Conservation (phyloP, 2,329 filamentous ascomycete genomes). For the Lithohypha guttulata region DNA sequence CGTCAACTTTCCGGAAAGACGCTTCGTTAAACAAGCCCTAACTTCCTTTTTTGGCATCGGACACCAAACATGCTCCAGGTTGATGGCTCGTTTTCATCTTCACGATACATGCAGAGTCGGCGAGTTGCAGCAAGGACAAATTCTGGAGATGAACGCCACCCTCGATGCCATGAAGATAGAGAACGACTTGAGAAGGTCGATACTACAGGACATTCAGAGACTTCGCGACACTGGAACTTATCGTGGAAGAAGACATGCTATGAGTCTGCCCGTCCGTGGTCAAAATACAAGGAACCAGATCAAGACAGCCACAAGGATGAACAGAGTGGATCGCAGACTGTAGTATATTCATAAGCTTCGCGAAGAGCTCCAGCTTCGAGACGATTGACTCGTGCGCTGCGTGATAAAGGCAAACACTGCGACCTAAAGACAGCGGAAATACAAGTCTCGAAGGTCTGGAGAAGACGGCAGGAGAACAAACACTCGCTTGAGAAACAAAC, state of each 20-base stretch:
- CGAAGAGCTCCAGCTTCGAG: no score
- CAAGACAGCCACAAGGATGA: constrained; percentile 48
- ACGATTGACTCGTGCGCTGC: no score
- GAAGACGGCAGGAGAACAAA: no score
- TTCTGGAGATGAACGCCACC: constrained; percentile 73
- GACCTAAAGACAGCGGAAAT: no score
- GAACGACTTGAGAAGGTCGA: constrained; percentile 66
- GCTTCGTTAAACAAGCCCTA: constrained; percentile 65
- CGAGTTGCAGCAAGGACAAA: constrained; percentile 60
- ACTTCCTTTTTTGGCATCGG: constrained; percentile 81
- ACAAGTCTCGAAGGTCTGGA: no score
- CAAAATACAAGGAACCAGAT: constrained; percentile 75
- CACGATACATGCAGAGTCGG: constrained; percentile 73
- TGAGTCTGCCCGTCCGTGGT: constrained; percentile 82
- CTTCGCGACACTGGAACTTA: constrained; percentile 87
- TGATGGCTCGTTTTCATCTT: constrained; percentile 84
- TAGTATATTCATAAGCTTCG: no score
- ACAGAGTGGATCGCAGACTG: constrained; percentile 45
- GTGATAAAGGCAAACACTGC: no score
- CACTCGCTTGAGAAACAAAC: no score
- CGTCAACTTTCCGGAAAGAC: constrained; percentile 71
- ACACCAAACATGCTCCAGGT: constrained; percentile 53
- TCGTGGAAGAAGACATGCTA: constrained; percentile 79
- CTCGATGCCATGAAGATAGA: constrained; percentile 89
- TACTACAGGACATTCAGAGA: constrained; percentile 75